Conservation (phyloP, 2,329 filamentous ascomycete genomes). For the Aspergillus sp. region DNA sequence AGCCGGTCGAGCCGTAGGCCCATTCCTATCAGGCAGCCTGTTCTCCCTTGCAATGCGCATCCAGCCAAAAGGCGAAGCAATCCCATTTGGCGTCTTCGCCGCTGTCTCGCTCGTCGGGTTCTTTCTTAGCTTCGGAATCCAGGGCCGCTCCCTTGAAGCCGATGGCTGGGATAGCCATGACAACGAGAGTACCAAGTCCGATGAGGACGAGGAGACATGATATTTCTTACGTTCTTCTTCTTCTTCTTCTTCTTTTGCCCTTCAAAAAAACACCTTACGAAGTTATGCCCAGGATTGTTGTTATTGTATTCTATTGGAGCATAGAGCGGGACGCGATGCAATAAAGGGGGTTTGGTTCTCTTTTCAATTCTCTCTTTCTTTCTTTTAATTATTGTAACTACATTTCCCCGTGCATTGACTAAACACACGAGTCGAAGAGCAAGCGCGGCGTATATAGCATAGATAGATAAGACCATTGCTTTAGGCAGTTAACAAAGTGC, state of each 20-base stretch:
- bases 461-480: neutral
- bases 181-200: conserved; percentile 45
- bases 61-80: conserved; percentile 74
- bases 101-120: conserved; percentile 80
- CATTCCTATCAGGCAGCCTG: conserved; percentile 81
- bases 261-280: neutral
- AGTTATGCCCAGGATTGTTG: neutral
- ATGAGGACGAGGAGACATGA: conserved; percentile 41
- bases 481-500: too few relatives aligned
- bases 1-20: conserved; percentile 81
- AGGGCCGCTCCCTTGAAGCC: conserved; percentile 60
- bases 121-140: conserved; percentile 74
- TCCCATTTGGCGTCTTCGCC: conserved; percentile 86
- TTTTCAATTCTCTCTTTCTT: neutral
- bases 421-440: neutral
- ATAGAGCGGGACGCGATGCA: neutral
- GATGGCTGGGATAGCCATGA: conserved; percentile 53
- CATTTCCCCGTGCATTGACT: neutral
- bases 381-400: neutral
- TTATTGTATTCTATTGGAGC: neutral
- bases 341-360: neutral
- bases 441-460: neutral
- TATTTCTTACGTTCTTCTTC: too few relatives aligned
- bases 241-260: too few relatives aligned
- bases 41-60: conserved; percentile 77